Evolutionary conservation across 257 asterid species (phyloP).

Genomic region (Solanum piurae): DNA sequence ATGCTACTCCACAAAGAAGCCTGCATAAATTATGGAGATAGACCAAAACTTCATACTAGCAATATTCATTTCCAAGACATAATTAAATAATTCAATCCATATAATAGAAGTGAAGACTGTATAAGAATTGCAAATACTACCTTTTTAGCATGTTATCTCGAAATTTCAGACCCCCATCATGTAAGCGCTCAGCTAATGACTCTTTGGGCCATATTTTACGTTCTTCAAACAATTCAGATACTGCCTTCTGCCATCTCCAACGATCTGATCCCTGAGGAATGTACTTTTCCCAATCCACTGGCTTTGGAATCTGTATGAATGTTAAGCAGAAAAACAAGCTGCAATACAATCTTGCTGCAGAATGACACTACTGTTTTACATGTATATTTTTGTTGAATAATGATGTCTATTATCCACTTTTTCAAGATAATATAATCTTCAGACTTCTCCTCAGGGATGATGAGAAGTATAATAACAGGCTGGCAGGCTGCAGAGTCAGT

Average conservation of each 20-base stretch:
- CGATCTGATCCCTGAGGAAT: constrained; percentile 48
- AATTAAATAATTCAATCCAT: neutral
- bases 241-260: constrained; percentile 68
- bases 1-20: constrained; percentile 77
- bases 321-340: constrained; percentile 38
- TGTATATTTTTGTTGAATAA: neutral
- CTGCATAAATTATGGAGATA: constrained; percentile 25
- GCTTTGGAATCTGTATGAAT: constrained; percentile 83
- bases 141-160: constrained; percentile 50
- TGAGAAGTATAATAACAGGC: neutral
- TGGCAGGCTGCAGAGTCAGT: neutral
- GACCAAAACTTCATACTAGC: neutral
- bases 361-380: neutral
- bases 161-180: constrained; percentile 42
- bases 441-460: neutral
- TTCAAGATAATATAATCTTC: neutral
- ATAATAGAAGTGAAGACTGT: neutral
- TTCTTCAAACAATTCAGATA: constrained; percentile 74
- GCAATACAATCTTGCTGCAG: neutral
- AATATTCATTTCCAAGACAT: neutral
- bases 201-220: constrained; percentile 81
- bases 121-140: constrained; percentile 20
- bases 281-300: constrained; percentile 77
- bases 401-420: neutral
- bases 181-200: constrained; percentile 55